phyloP scores from a whole-genome alignment of 441 rosid species.

The Jatropha podagrica region DNA sequence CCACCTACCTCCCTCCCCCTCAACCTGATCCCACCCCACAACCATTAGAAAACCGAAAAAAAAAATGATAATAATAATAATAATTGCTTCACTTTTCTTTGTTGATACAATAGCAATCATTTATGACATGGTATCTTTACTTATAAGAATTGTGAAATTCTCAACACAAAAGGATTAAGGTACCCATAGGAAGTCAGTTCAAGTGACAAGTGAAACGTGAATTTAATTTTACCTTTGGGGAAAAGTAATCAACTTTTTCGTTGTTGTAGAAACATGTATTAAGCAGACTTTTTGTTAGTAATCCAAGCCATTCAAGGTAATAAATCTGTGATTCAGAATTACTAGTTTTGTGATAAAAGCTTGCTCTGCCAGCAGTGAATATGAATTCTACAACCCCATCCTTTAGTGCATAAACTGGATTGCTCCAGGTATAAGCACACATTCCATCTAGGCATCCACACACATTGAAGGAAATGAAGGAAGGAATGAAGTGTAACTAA shows the following conservation, averaged over 20 bases:
- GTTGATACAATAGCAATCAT: background rate
- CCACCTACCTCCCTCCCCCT: background rate
- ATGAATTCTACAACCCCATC: slow-evolving; percentile 9
- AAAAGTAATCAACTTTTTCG: background rate
- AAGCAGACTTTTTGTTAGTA: too few relatives aligned
- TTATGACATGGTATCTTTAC: background rate
- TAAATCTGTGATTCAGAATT: background rate
- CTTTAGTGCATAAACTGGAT: background rate
- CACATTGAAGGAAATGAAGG: background rate
- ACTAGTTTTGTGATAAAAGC: background rate
- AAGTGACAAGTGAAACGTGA: background rate
- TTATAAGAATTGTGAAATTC: background rate
- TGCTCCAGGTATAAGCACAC: background rate
- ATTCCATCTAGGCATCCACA: background rate
- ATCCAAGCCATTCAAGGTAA: background rate
- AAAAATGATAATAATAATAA: background rate
- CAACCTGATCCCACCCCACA: background rate
- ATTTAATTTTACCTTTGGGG: background rate
- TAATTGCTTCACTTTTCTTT: background rate
- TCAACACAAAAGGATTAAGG: background rate
- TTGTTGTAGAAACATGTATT: background rate
- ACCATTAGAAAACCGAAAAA: background rate
- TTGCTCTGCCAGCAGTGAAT: background rate
- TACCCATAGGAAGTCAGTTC: background rate
- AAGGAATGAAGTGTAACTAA: background rate